Evolutionary conservation across 176 grass and related monocot genomes (phyloP), one percentile per base, ranked within the genome.

Genomic region (Avena eriantha): DNA sequence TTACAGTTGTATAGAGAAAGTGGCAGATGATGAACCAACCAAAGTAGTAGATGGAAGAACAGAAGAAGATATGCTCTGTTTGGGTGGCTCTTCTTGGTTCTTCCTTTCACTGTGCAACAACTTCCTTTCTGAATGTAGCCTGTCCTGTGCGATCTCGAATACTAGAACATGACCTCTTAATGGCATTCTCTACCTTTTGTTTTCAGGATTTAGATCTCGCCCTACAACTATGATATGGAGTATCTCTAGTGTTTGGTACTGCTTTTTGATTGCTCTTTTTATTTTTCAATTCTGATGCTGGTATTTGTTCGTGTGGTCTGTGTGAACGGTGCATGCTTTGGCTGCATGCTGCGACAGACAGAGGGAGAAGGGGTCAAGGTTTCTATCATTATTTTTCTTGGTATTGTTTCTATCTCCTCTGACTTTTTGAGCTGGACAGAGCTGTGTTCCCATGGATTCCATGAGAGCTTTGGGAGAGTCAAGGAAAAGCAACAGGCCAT

Each of bases 341-440:
- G 88, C 60, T 76, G 77, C 77, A 80, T 75, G 82, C 87, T 51
- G 76, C 56, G 73, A 77, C 16, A 9, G 35, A 77, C 16, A 9
- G 35, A 72, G 54, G 50, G 70, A 33, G 12, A 75, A 51, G 34
- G 36, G 63, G 73, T 86, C 73, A 90, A 86, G 64, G 55, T 14
- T 82, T 86, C n/a, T 61, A 60, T 4, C 17, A 34, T 53, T 86
- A 77, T 74, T 82, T 63, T 79, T 71, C 39, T 23, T 39, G 39
- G 72, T 82, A 80, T 90, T 82, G 79, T 78, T 86, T 82, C 61
- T 82, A 86, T 82, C 88, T 72, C 83, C 71, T 90, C 79, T 90
- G 84, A 90, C 84, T 81, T 86, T 86, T 41, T 69, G 15, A 1
- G 0, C 33, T 71, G 73, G 59, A 86, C 77, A 57, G 69, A 26